Evolutionary conservation across 2,329 filamentous ascomycete genomes (phyloP).

Genomic region (Trematosphaeria pertusa): DNA sequence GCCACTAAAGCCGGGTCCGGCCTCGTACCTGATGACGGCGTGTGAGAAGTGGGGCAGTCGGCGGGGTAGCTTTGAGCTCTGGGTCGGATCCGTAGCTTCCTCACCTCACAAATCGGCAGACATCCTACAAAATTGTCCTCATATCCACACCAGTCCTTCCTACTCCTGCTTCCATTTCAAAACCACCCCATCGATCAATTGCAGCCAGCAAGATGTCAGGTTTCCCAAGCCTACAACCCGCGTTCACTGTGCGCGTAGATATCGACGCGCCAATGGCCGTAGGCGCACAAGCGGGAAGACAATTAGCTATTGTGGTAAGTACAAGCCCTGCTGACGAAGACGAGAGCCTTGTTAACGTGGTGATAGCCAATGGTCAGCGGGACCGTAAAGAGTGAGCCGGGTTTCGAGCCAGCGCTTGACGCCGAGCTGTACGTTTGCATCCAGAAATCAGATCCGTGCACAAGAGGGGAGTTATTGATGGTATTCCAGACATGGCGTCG

Average conservation of each 20-base stretch:
- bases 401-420: conserved; percentile 37
- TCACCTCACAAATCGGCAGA: too few species aligned
- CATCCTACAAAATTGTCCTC: too few species aligned
- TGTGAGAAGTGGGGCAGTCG: neutral
- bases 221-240: conserved; percentile 38
- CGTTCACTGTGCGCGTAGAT: conserved; percentile 37
- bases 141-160: too few species aligned
- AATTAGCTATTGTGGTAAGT: conserved; percentile 32
- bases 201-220: conserved; percentile 34
- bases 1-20: too few species aligned
- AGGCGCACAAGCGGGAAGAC: conserved; percentile 29
- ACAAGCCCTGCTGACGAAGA: neutral
- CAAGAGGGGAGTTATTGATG: neutral
- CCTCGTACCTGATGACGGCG: neutral
- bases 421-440: conserved; percentile 27
- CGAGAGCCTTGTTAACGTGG: neutral
- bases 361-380: conserved; percentile 34
- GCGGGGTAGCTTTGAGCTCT: neutral
- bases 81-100: neutral
- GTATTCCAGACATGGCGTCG: conserved; percentile 37
- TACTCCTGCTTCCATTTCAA: too few species aligned
- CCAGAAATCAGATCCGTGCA: too few species aligned
- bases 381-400: conserved; percentile 38
- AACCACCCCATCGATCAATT: too few species aligned
- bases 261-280: conserved; percentile 37